These are phyloP conservation scores for Chiua sp. DNA, from an alignment of 1,284 basidiomycete genomes.

Conservation along the genomic window DNA sequence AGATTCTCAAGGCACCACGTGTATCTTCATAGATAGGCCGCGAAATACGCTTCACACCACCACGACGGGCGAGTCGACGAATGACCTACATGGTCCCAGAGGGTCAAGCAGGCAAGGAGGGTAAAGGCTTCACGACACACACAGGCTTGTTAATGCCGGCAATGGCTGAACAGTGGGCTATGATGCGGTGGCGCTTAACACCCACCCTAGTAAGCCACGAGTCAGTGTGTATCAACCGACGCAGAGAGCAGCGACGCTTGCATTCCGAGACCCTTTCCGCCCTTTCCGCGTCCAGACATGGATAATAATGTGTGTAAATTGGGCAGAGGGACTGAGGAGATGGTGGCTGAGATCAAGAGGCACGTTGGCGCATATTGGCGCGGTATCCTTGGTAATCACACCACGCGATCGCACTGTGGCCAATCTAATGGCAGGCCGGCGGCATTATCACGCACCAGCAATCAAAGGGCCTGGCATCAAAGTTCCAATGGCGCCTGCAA, in stretches of 20 bases:
- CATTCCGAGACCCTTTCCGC: constrained; percentile 45
- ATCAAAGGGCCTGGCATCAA: too few species aligned
- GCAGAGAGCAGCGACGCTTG: constrained; percentile 1
- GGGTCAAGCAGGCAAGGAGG: constrained; percentile 49
- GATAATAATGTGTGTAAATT: constrained; percentile 24
- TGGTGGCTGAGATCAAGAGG: constrained; percentile 28
- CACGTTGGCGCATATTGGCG: constrained; percentile 33
- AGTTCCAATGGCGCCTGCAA: too few species aligned
- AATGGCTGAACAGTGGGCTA: constrained; percentile 74
- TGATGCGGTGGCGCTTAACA: constrained; percentile 77
- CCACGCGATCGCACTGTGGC: constrained; percentile 29
- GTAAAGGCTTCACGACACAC: constrained; percentile 70
- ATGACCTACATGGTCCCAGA: constrained; percentile 58
- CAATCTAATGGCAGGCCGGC: too few species aligned
- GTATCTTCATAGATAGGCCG: constrained; percentile 86
- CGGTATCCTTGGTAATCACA: constrained; percentile 32
- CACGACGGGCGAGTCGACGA: constrained; percentile 87
- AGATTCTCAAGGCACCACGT: constrained; percentile 87
- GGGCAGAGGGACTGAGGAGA: constrained; percentile 13
- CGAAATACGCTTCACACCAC: constrained; percentile 87
- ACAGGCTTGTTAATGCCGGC: constrained; percentile 64
- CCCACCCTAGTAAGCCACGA: constrained; percentile 78
- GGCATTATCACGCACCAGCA: too few species aligned
- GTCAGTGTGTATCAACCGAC: constrained; percentile 37
- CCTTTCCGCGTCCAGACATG: constrained; percentile 53